Conservation (phyloP, 2,329 filamentous ascomycete genomes). For the Chaetoscypha palmicola region DNA sequence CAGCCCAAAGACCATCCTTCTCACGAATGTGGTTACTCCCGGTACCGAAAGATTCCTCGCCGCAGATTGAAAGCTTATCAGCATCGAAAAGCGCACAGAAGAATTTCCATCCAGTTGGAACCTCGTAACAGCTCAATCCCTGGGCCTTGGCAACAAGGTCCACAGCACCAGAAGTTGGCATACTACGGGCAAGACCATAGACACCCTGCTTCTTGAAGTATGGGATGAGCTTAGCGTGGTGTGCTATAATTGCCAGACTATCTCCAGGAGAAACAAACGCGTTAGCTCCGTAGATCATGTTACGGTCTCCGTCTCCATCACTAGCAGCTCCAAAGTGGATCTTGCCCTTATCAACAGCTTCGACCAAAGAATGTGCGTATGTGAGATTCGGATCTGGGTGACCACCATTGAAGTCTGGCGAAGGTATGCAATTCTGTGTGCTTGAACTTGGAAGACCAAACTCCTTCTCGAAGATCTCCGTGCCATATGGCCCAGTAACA, state of each 20-base stretch:
- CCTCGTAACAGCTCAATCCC: constrained; percentile 86
- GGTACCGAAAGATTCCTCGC: constrained; percentile 96
- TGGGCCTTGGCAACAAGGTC: constrained; percentile 95
- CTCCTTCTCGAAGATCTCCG: constrained; percentile 91
- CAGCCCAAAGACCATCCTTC: constrained; percentile 97
- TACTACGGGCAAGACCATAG: constrained; percentile 88
- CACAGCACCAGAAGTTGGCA: constrained; percentile 94
- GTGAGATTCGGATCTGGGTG: constrained; percentile 98
- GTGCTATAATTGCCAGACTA: constrained; percentile 94
- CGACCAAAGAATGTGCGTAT: constrained; percentile 90
- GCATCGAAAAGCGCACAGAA: constrained; percentile 95
- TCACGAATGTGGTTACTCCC: constrained; percentile 98
- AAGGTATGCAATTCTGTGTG: constrained; percentile 87
- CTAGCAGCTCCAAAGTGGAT: constrained; percentile 96
- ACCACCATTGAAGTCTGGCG: constrained; percentile 91
- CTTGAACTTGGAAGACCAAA: constrained; percentile 70
- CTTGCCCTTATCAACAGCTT: constrained; percentile 81
- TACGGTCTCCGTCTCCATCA: constrained; percentile 95
- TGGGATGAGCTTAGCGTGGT: constrained; percentile 91
- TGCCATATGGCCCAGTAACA: constrained; percentile 92
- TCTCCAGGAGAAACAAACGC: constrained; percentile 96
- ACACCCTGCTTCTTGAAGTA: constrained; percentile 98
- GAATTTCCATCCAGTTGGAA: constrained; percentile 98
- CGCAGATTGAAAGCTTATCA: constrained; percentile 95
- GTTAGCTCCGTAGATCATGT: constrained; percentile 99